phyloP scores from a whole-genome alignment of 352 stramenopile genomes.

The Phytophthora foliorum region DNA sequence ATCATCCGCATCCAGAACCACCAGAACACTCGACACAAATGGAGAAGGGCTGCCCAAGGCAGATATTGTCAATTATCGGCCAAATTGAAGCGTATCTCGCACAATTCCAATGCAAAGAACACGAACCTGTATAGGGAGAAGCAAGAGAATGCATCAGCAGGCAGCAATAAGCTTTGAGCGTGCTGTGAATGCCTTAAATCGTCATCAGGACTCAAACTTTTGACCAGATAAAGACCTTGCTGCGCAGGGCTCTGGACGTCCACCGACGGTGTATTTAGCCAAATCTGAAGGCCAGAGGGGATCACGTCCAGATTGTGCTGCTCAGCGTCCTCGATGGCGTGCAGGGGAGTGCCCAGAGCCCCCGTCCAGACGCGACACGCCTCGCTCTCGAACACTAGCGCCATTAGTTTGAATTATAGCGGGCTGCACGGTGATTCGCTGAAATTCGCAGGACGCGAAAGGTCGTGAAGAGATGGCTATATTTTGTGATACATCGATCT shows the following conservation, averaged over 20 bases:
- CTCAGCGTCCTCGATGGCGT: constrained; percentile 40
- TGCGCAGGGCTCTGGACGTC: constrained; percentile 10
- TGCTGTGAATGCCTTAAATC: constrained; percentile 8
- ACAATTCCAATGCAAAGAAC: constrained; percentile 2
- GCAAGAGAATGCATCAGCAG: constrained; percentile 35
- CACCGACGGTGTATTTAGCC: constrained; percentile 18
- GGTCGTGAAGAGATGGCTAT: constrained; percentile 40
- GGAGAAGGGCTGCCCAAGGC: constrained; percentile 53
- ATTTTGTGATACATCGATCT: constrained; percentile 33
- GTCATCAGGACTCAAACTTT: constrained; percentile 1
- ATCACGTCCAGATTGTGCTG: constrained; percentile 40
- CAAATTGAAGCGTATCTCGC: not conserved
- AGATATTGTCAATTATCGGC: constrained; percentile 4
- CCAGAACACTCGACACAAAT: constrained; percentile 58
- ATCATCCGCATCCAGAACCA: constrained; percentile 55
- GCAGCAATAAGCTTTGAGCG: constrained; percentile 40
- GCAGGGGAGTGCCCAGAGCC: constrained; percentile 28
- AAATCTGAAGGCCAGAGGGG: constrained; percentile 38
- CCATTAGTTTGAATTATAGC: constrained; percentile 3
- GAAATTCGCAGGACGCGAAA: constrained; percentile 32
- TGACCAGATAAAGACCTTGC: constrained; percentile 37
- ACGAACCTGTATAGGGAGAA: constrained; percentile 66
- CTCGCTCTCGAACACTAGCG: constrained; percentile 41
- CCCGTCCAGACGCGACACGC: constrained; percentile 61
- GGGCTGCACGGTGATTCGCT: not conserved